These are phyloP conservation scores for Podospora pseudopauciseta DNA, from an alignment of 495 filamentous ascomycete genomes.

Conservation along the genomic window DNA sequence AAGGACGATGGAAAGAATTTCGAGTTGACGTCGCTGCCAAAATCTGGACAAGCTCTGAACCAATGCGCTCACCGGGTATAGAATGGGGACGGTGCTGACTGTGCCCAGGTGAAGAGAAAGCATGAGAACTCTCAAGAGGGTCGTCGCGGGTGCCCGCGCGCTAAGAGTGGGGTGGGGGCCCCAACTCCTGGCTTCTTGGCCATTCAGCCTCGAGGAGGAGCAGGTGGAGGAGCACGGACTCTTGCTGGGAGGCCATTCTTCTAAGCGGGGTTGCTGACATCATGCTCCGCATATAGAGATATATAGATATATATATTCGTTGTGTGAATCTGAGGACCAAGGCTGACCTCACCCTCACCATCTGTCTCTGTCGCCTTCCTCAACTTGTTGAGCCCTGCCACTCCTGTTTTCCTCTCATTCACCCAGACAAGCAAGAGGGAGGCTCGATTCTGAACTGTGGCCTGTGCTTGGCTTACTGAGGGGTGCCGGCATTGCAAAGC, in stretches of 20 bases:
- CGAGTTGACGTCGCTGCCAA: not conserved
- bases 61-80: not conserved
- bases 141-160: not conserved
- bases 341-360: not conserved
- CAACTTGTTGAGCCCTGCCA: too few relatives aligned
- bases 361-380: not conserved
- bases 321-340: not conserved
- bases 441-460: not conserved
- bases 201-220: not conserved
- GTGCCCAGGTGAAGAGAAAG: not conserved
- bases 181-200: not conserved
- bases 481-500: not conserved
- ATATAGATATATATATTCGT: not conserved
- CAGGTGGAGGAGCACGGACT: not conserved
- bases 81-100: not conserved
- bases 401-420: not conserved
- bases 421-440: not conserved
- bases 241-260: not conserved
- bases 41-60: not conserved
- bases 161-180: not conserved
- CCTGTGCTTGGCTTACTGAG: not conserved
- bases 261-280: not conserved
- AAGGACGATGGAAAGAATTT: not conserved
- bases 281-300: not conserved
- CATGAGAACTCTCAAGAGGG: not conserved